Percentiles rank a stretch among this genome's conserved stretches.
Evolutionary conservation across 306 rosid genomes (phyloP).

Genomic region (Vicia sativa): DNA sequence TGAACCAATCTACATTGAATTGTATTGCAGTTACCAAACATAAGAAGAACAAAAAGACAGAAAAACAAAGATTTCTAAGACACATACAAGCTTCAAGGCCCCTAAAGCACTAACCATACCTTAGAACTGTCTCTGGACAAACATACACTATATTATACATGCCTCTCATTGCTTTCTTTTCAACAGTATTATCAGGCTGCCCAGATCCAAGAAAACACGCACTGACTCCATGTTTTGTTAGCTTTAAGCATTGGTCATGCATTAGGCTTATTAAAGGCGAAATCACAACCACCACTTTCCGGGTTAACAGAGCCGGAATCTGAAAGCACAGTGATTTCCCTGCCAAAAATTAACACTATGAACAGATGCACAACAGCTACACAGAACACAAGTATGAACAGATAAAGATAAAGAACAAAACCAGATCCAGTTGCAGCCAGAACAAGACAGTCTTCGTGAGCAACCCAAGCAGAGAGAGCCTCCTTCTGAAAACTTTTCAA

Average conservation of each 20-base stretch:
- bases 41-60: slow-evolving; percentile 7
- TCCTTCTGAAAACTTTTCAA: slow-evolving; percentile 83
- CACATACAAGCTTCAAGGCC: slow-evolving; percentile 26
- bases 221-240: slow-evolving; percentile 70
- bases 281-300: slow-evolving; percentile 95
- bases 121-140: slow-evolving; percentile 84
- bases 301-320: slow-evolving; percentile 85
- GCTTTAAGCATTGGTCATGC: slow-evolving; percentile 94
- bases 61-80: not conserved
- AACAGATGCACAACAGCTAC: slow-evolving; percentile 29
- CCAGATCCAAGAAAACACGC: slow-evolving; percentile 99
- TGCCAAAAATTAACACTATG: slow-evolving; percentile 46
- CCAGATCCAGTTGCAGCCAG: slow-evolving; percentile 97
- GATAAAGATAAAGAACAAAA: slow-evolving; percentile 38
- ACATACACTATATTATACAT: slow-evolving; percentile 74
- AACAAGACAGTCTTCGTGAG: slow-evolving; percentile 75
- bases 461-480: slow-evolving; percentile 73
- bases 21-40: slow-evolving; percentile 25
- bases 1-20: slow-evolving; percentile 62
- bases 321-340: slow-evolving; percentile 96
- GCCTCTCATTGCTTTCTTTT: slow-evolving; percentile 85
- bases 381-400: not conserved
- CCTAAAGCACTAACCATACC: slow-evolving; percentile 56
- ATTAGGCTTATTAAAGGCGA: slow-evolving; percentile 93
- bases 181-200: slow-evolving; percentile 82